Base-by-base conservation (phyloP, 768 basidiomycete species). In the Collybiopsis luxurians region DNA sequence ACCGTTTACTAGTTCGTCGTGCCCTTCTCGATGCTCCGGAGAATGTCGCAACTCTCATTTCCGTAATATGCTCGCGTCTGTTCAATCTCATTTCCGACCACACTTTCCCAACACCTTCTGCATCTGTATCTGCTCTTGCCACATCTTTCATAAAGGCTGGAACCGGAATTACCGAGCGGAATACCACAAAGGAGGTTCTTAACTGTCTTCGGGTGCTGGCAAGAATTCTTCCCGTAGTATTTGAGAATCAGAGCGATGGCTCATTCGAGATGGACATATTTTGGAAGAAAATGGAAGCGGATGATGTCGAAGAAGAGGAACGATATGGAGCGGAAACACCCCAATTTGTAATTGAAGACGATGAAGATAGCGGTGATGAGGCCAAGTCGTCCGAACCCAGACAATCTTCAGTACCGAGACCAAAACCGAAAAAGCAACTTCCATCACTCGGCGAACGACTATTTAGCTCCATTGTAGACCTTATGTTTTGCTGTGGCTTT, bases 401-500 rank as follows among this genome's bases (percentile, higher is more conserved):
- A 26, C 59, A 52, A 10, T 34, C 59, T 23, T 52, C 65, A 50
- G 53, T 48, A 43, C 59, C 65, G 19, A 65, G 66, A 57, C 58
- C 69, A 30, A 76, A 73, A 50, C 59, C 65, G 50, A 77, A 71
- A 65, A 82, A 79, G 65, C 73, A 72, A 13, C 67, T 85, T 28
- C 93, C 91, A n/a, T 89, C 90, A 17, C 72, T 96, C 3, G 90
- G 86, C 0, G 92, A 95, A 65, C 79, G 83, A 60, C 74, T 98
- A 21, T 89, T 96, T 61, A 82, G 79, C 63, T 85, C 86, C 57
- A 75, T 92, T 10, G 82, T 92, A 56, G 95, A 98, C 67, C 77
- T 98, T 11, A 68, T 97, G 38, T 98, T 96, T 69, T 94, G 93
- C 67, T 95, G 92, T 63, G 94, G 92, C 12, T 97, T 98, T 64